These are phyloP conservation scores for Apocynum venetum DNA, from an alignment of 257 asterid genomes.

Conservation along the genomic window DNA sequence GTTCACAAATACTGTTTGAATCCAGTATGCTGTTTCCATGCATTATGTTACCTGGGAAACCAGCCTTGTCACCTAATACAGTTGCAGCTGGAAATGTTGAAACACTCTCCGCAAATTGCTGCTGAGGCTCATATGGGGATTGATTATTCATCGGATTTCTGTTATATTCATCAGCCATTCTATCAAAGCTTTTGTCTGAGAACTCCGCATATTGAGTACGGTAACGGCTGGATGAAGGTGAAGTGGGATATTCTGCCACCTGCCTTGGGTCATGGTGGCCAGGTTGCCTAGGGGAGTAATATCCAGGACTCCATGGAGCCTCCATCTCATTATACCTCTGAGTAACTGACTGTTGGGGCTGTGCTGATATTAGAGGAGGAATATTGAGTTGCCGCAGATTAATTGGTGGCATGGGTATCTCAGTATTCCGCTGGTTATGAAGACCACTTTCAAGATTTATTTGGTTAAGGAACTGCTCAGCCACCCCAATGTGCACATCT, in stretches of 20 bases:
- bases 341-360: slow-evolving; percentile 53
- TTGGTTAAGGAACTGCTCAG: slow-evolving; percentile 72
- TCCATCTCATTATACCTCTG: slow-evolving; percentile 83
- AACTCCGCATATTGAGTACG: slow-evolving; percentile 58
- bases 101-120: slow-evolving; percentile 52
- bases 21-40: slow-evolving; percentile 55
- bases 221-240: slow-evolving; percentile 76
- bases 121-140: slow-evolving; percentile 55
- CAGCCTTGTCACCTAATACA: slow-evolving; percentile 44
- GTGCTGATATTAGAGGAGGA: slow-evolving; percentile 67
- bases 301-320: slow-evolving; percentile 96
- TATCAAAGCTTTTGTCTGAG: slow-evolving; percentile 45
- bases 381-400: slow-evolving; percentile 63
- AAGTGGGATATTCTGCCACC: slow-evolving; percentile 62
- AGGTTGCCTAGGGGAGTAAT: slow-evolving; percentile 83
- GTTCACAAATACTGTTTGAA: slow-evolving; percentile 62
- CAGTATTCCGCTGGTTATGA: slow-evolving; percentile 73
- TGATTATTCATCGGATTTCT: slow-evolving; percentile 46
- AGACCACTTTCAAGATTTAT: slow-evolving; percentile 64
- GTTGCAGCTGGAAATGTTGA: slow-evolving; percentile 51
- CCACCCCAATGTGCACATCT: slow-evolving; percentile 46
- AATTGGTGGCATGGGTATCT: slow-evolving; percentile 67
- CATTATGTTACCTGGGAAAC: slow-evolving; percentile 69
- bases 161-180: slow-evolving; percentile 61
- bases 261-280: slow-evolving; percentile 64